These are phyloP conservation scores for Aspergillus chevalieri DNA, from an alignment of 2,329 filamentous ascomycete genomes.

Conservation along the genomic window DNA sequence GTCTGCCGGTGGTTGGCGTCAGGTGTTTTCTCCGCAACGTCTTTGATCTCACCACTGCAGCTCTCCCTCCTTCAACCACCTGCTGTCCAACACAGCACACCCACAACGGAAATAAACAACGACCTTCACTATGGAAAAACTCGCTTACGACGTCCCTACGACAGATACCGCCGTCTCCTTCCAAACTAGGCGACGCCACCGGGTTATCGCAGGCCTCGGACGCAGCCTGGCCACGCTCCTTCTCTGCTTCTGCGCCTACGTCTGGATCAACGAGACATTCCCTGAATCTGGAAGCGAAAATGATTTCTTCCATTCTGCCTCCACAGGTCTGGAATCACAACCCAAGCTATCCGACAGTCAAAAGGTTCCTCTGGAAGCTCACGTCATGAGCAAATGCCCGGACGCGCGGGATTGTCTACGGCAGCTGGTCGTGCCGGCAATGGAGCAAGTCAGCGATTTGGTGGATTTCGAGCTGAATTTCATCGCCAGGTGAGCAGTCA, in stretches of 20 bases:
- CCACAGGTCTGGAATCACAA: not conserved
- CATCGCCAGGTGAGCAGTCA: conserved; percentile 64
- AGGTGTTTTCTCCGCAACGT: too few relatives aligned
- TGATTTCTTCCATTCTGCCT: not conserved
- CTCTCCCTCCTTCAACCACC: too few relatives aligned
- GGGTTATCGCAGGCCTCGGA: not conserved
- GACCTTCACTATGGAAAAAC: not conserved
- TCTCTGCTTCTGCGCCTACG: not conserved
- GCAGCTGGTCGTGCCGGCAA: conserved; percentile 74
- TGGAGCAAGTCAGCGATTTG: conserved; percentile 74
- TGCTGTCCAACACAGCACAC: too few relatives aligned
- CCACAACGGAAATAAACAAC: not conserved
- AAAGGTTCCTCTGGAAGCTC: conserved; percentile 74
- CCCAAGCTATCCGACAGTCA: not conserved
- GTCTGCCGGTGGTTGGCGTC: too few relatives aligned
- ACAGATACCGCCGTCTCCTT: not conserved
- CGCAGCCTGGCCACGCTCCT: not conserved
- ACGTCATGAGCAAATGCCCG: conserved; percentile 97
- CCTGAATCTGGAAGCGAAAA: not conserved
- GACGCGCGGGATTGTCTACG: conserved; percentile 80
- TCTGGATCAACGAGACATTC: not conserved
- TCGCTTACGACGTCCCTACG: not conserved
- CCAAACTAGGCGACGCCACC: not conserved
- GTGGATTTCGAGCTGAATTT: conserved; percentile 88
- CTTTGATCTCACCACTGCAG: too few relatives aligned